phyloP scores from a whole-genome alignment of 495 filamentous ascomycete genomes.

The Rusavskia elegans region DNA sequence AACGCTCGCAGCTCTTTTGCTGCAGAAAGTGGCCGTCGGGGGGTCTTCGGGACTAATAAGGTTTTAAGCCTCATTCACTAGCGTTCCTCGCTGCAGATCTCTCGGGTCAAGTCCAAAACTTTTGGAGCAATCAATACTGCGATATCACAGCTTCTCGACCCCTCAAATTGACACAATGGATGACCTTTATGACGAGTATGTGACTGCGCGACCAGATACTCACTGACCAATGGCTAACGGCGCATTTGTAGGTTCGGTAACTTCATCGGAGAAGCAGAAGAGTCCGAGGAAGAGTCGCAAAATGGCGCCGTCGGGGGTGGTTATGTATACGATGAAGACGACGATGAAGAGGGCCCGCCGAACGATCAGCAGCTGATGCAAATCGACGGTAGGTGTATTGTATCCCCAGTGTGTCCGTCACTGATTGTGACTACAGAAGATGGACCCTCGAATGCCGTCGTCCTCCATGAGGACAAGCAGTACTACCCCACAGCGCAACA shows the following conservation, averaged over 20 bases:
- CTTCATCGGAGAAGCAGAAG: constrained; percentile 82
- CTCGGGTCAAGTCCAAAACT: background rate
- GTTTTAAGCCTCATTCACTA: background rate
- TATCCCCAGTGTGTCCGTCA: background rate
- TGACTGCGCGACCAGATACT: background rate
- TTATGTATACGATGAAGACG: constrained; percentile 28
- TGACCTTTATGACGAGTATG: constrained; percentile 73
- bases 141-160: background rate
- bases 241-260: constrained; percentile 63
- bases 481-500: constrained; percentile 96
- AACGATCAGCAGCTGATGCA: constrained; percentile 85
- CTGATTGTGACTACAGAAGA: constrained; percentile 30
- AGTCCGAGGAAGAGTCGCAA: constrained; percentile 72
- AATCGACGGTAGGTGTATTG: constrained; percentile 48
- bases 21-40: no score
- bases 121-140: no score
- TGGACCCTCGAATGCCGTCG: constrained; percentile 89
- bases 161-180: constrained; percentile 37
- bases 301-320: constrained; percentile 11
- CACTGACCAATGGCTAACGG: constrained; percentile 4
- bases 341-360: constrained; percentile 47
- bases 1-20: background rate
- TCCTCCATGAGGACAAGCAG: constrained; percentile 97
- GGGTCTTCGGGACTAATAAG: no score
- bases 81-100: background rate